phyloP scores from a whole-genome alignment of 495 filamentous ascomycete species.

The Opeltia flavorubescens region DNA sequence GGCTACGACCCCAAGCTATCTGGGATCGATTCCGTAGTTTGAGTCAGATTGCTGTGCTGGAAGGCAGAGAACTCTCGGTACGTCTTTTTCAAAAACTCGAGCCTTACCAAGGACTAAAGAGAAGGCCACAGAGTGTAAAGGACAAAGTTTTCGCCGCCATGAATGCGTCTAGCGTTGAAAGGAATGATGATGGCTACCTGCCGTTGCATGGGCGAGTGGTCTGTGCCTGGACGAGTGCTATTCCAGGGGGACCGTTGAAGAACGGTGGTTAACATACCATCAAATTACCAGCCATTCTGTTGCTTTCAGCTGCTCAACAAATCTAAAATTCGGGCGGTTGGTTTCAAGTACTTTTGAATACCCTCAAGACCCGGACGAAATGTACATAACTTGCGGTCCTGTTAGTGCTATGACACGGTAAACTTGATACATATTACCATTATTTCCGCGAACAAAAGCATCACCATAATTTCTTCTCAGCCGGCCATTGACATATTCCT shows the following conservation, averaged over 20 bases:
- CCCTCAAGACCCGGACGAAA: constrained; percentile 33
- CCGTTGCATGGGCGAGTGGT: constrained; percentile 39
- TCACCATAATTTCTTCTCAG: constrained; percentile 76
- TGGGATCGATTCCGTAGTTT: constrained; percentile 43
- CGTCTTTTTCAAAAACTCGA: constrained; percentile 7
- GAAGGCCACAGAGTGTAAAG: constrained; percentile 17
- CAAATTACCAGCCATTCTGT: too few species aligned
- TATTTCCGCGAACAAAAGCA: constrained; percentile 93
- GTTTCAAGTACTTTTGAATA: not conserved
- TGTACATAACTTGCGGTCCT: constrained; percentile 47
- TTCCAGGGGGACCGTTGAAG: constrained; percentile 14
- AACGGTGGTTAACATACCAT: constrained; percentile 7
- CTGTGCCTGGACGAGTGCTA: constrained; percentile 33
- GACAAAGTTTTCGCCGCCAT: constrained; percentile 29
- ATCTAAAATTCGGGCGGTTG: not conserved
- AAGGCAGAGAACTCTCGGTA: constrained; percentile 33
- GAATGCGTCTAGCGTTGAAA: constrained; percentile 25
- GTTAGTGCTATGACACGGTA: not conserved
- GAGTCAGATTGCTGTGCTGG: constrained; percentile 43
- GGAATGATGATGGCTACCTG: constrained; percentile 38
- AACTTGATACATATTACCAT: constrained; percentile 41
- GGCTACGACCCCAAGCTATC: constrained; percentile 35
- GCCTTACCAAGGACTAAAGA: not conserved
- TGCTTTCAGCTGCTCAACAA: not conserved
- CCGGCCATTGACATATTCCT: constrained; percentile 76